Evolutionary conservation across 768 basidiomycete species (phyloP).

Genomic region (Podaxis pistillaris): DNA sequence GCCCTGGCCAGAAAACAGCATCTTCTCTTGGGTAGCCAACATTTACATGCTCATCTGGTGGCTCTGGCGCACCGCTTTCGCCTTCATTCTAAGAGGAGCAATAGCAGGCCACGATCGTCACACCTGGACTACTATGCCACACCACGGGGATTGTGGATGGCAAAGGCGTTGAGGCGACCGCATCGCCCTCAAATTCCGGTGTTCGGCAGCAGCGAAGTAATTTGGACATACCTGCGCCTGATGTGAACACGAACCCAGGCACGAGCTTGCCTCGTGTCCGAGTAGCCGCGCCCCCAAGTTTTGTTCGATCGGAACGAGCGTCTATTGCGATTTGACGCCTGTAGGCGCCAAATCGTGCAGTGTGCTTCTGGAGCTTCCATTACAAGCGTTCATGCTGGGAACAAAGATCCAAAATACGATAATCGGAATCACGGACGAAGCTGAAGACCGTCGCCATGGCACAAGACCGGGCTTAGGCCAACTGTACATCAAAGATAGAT

Average conservation of each 20-base stretch:
- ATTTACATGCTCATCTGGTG: not conserved
- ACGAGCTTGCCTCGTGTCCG: conserved; percentile 2
- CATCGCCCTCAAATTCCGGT: not conserved
- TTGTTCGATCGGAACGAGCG: not conserved
- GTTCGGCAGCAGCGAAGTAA: not conserved
- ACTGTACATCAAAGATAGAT: not conserved
- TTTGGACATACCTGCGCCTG: not conserved
- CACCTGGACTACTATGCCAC: not conserved
- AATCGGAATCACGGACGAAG: conserved; percentile 34
- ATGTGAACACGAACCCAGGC: not conserved
- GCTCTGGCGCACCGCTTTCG: not conserved
- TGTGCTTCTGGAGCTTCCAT: conserved; percentile 9
- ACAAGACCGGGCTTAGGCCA: not conserved
- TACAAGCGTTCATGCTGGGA: conserved; percentile 34
- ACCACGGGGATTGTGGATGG: not conserved
- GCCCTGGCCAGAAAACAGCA: not conserved
- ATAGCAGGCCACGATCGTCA: not conserved
- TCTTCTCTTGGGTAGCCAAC: not conserved
- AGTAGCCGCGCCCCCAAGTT: no score
- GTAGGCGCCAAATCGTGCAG: not conserved
- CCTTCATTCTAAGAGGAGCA: not conserved
- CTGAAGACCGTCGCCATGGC: conserved; percentile 2
- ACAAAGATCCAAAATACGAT: conserved; percentile 30
- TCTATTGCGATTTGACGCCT: not conserved
- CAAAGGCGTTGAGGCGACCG: no score